Base-by-base conservation (phyloP, 768 basidiomycete species). In the Lactifluus echinatus region DNA sequence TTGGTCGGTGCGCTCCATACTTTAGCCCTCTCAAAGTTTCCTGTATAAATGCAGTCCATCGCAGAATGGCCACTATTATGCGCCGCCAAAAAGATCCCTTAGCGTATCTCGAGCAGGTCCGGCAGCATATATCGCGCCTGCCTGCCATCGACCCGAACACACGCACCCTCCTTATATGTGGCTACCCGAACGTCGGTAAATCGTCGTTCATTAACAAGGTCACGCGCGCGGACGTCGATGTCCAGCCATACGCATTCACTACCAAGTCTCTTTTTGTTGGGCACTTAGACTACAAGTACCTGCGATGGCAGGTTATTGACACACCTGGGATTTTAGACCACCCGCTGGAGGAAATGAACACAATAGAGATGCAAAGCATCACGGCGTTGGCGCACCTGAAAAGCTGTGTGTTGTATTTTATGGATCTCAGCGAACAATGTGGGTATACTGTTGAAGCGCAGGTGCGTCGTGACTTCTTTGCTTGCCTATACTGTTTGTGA, bases 181-280 rank as follows among this genome's bases (percentile, higher is more conserved):
- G 96, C 54, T 99, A 98, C 74, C 96, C 96, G 17, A 99, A 99
- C 70, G 96, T 99, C 69, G 96, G 96, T 55, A 99, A 99, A 75
- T 96, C 93, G 14, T 95, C 93, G 23, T 99, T 99, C 73, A 93
- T 99, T 66, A 99, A 99, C 84, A 98, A 98, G 73, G 92, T 99
- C 68, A 98, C 96, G 21, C 87, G 96, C 50, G 96, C 95, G 50
- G 96, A 99, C 68, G 96, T 99, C 66, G 96, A 99, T 69, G 96
- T 99, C 29, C 95, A 99, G 72, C 95, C 95, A 36, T 99, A 98
- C 68, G 96, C 96, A 1, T 99, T 99, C 76, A 99, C 96, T 45
- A 99, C 96, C 29, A 98, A 97, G 73, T 93, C 91, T 0, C 87
- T 99, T 51, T 98, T 98, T 69, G 90, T 99, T 66, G 96, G 96